Base-by-base conservation (phyloP, 2,329 filamentous ascomycete genomes). In the Clarireedia hainanense region DNA sequence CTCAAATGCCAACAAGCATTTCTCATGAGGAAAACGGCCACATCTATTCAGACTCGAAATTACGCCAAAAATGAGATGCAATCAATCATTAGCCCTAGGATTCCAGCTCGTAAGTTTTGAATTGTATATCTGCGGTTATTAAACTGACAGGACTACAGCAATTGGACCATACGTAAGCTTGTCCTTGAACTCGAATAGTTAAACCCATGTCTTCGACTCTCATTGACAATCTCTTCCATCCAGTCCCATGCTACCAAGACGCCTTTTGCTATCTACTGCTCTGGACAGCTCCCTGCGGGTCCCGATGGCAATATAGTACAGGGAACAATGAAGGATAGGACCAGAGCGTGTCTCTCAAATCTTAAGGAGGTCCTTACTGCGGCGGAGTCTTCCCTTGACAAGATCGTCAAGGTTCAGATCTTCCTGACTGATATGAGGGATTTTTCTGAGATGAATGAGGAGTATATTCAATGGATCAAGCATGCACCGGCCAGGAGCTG, bases 391-490 rank as follows among this genome's bases (percentile, higher is more conserved):
- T 82, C 80, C 52, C 80, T 97, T 57, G 74, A 81, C 61, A 88
- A 85, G 72, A 86, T 96, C 47, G 88, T 96, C 75, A 96, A 96
- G 80, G 88, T 91, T 65, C 89, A 85, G 70, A 86, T 96, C 69
- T 97, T 96, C 80, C 76, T 97, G 60, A 86, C 87, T 50, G 88
- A 95, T 73, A 97, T 97, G 92, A 81, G 79, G 61, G 80, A 94
- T 74, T 97, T 97, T 69, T 84, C 80, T 50, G 83, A 84, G 70
- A 90, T 95, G 88, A 95, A 96, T 74, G 79, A 79, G 63, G 86
- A 89, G 68, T 95, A 94, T 72, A 86, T 85, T 72, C 85, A 90
- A 74, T 90, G 85, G 79, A 91, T 92, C 72, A 74, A 79, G 58
- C 85, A 89, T 75, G 91, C 90, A 80, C 90, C 90, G 20, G 87